phyloP scores from a whole-genome alignment of 805 yeast species.

The Ogataea populi-albae region DNA sequence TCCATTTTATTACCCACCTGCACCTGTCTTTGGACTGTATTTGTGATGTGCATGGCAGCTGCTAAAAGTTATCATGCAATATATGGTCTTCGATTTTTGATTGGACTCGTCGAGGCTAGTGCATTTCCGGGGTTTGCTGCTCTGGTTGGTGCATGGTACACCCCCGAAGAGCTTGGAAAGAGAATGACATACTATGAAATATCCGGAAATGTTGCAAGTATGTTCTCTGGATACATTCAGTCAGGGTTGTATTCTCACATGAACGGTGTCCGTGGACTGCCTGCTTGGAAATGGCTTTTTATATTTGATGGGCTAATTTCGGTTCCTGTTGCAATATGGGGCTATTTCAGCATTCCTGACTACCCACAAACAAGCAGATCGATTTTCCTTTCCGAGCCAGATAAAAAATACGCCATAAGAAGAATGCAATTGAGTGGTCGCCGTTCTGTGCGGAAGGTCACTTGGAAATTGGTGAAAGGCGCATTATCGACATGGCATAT shows the following conservation, averaged over 20 bases:
- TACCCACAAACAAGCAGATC: constrained; percentile 26
- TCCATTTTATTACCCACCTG: constrained; percentile 15
- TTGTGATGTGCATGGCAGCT: constrained; percentile 26
- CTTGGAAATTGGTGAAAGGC: constrained; percentile 36
- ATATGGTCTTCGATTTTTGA: constrained; percentile 39
- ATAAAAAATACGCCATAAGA: constrained; percentile 19
- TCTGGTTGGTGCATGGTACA: constrained; percentile 41
- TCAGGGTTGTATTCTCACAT: constrained; percentile 48
- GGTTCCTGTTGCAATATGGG: constrained; percentile 55
- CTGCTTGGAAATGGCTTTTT: constrained; percentile 74
- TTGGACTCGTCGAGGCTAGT: constrained; percentile 42
- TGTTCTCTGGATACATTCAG: constrained; percentile 59
- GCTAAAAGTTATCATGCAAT: constrained; percentile 31
- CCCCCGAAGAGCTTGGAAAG: constrained; percentile 38
- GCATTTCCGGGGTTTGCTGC: constrained; percentile 39
- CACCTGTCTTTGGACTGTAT: constrained; percentile 27
- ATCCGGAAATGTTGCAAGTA: constrained; percentile 37
- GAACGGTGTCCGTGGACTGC: constrained; percentile 49
- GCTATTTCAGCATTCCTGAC: constrained; percentile 60
- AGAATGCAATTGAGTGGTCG: constrained; percentile 35
- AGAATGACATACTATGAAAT: constrained; percentile 39
- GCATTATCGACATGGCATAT: constrained; percentile 51
- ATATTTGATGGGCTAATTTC: constrained; percentile 62
- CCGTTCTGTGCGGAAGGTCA: constrained; percentile 28
- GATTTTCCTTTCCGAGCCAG: constrained; percentile 14